phyloP scores from a whole-genome alignment of 1,139 yeast genomes.

The Eremothecium cymbalariae region DNA sequence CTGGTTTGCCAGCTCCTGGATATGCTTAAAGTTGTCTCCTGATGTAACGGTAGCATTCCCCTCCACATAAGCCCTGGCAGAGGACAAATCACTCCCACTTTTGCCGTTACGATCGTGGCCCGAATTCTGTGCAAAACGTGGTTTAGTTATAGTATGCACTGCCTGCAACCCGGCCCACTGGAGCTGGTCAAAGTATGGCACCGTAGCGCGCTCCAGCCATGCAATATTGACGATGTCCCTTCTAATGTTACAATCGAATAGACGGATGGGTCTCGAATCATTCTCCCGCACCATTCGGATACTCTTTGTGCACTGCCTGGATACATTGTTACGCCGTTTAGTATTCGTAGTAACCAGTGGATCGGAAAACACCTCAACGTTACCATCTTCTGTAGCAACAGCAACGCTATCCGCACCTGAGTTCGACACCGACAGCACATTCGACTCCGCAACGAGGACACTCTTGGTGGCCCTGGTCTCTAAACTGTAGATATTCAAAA shows the following conservation, averaged over 20 bases:
- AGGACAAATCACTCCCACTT: slow-evolving; percentile 63
- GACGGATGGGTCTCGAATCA: slow-evolving; percentile 34
- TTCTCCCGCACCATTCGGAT: slow-evolving; percentile 42
- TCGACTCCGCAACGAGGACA: slow-evolving; percentile 61
- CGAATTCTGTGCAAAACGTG: slow-evolving; percentile 30
- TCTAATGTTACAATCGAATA: slow-evolving; percentile 40
- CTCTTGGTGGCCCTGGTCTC: slow-evolving; percentile 34
- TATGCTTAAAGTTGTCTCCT: slow-evolving; percentile 54
- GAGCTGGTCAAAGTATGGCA: slow-evolving; percentile 56
- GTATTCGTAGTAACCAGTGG: slow-evolving; percentile 37
- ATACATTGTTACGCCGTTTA: slow-evolving; percentile 37
- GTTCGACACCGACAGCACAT: slow-evolving; percentile 41
- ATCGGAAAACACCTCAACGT: slow-evolving; percentile 54
- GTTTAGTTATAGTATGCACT: slow-evolving; percentile 36
- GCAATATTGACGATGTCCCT: slow-evolving; percentile 40
- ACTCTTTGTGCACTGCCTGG: slow-evolving; percentile 42
- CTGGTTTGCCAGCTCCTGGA: slow-evolving; percentile 35
- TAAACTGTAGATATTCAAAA: slow-evolving; percentile 55
- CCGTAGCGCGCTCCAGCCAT: slow-evolving; percentile 67
- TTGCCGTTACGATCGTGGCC: slow-evolving; percentile 34
- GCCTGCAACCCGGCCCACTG: slow-evolving; percentile 41
- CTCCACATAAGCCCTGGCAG: slow-evolving; percentile 63
- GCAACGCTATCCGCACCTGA: slow-evolving; percentile 42
- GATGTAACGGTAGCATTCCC: slow-evolving; percentile 55
- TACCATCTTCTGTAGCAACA: slow-evolving; percentile 61